Evolutionary conservation across 176 grass and related monocot species (phyloP).

Genomic region (Hyparrhenia diplandra): DNA sequence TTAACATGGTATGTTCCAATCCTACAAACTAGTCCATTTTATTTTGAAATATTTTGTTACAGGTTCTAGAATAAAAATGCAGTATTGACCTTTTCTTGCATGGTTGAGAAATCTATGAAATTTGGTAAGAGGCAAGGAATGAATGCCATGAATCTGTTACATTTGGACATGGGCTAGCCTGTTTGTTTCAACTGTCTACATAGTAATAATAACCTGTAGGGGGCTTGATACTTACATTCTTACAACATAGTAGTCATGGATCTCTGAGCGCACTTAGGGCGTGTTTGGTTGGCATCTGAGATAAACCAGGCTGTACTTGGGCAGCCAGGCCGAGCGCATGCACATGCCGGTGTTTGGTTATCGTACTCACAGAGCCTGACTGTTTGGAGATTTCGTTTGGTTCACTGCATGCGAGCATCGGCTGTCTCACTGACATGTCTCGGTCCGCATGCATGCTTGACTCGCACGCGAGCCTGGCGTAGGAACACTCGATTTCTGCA

Average conservation of each 20-base stretch:
- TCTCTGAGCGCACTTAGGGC: not conserved
- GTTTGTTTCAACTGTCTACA: not conserved
- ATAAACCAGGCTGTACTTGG: no score
- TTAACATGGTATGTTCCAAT: conserved; percentile 53
- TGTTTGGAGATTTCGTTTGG: no score
- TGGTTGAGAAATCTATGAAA: conserved; percentile 10
- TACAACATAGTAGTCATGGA: conserved; percentile 11
- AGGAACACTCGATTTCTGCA: no score
- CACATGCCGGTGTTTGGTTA: no score
- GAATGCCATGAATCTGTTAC: conserved; percentile 11
- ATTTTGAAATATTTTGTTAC: not conserved
- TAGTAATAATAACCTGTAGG: not conserved
- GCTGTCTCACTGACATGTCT: no score
- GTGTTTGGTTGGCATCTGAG: no score
- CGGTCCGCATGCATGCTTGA: no score
- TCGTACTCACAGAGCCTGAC: no score
- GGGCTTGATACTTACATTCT: not conserved
- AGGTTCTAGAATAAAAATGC: not conserved
- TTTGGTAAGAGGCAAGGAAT: not conserved
- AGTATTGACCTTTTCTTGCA: not conserved
- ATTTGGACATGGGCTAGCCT: not conserved
- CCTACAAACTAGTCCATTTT: conserved; percentile 23
- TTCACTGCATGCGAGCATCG: no score
- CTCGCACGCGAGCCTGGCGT: no score
- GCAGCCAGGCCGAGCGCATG: no score